Conservation (phyloP, 345 rosid species). For the Populus pruinosa region DNA sequence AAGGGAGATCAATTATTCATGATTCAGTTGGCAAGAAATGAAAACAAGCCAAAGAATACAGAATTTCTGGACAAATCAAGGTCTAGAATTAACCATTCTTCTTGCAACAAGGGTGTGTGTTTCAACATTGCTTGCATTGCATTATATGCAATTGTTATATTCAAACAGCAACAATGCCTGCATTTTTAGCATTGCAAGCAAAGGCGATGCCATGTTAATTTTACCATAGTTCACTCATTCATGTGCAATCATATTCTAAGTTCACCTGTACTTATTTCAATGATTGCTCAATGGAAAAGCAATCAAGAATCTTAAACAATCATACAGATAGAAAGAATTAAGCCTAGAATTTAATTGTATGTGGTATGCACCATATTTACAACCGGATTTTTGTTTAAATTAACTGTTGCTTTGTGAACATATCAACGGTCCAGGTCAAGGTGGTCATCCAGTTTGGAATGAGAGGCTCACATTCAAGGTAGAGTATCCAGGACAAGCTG, state of each 20-base stretch:
- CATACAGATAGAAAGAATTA: neutral
- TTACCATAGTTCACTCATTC: neutral
- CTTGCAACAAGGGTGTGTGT: neutral
- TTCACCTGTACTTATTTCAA: neutral
- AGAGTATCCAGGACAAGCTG: slow-evolving; percentile 71
- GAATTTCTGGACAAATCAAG: neutral
- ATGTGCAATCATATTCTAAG: neutral
- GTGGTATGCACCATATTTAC: neutral
- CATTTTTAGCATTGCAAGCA: neutral
- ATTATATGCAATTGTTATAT: neutral
- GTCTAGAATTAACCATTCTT: neutral
- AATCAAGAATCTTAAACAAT: neutral
- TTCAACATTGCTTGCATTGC: neutral
- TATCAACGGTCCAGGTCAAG: slow-evolving; percentile 32
- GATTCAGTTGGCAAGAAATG: neutral
- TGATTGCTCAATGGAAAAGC: neutral
- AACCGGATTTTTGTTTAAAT: neutral
- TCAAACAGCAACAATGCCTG: neutral
- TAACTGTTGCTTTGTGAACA: neutral
- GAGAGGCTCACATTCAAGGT: slow-evolving; percentile 60
- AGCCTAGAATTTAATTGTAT: neutral
- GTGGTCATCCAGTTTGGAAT: slow-evolving; percentile 67
- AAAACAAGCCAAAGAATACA: neutral
- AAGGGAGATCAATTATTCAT: neutral
- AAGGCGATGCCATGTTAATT: neutral